Base-by-base conservation (phyloP, 2,329 filamentous ascomycete genomes). In the Zymoseptoria tritici region DNA sequence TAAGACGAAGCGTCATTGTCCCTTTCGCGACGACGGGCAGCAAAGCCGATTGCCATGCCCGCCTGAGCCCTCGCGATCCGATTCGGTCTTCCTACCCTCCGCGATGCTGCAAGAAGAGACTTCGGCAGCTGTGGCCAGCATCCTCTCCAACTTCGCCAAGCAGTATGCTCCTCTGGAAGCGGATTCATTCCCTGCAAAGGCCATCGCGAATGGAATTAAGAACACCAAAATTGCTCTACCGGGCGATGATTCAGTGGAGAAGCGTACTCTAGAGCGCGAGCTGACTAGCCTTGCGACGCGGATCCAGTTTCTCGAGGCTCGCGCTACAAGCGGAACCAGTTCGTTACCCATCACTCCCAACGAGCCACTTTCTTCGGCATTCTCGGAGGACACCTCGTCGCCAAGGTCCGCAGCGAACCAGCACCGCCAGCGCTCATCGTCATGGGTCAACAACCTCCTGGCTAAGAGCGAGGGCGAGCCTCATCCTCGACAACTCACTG, bases 231-330 rank as follows among this genome's bases (percentile, higher is more conserved):
- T 93, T 71, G 83, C 82, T 63, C 82, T 97, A 22, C 92, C 93
- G 13, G 94, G 94, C 60, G 82, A 84, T 60, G 83, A 91, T 60
- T 88, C 84, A 52, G 76, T 84, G 42, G 88, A 88, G 66, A 97
- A 97, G 78, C 81, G 83, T 66, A 82, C 82, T 31, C 84, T 97
- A 62, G 91, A 97, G 77, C 81, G 82, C 61, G 93, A 97, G 77
- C 83, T 99, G 60, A 84, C 87, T 55, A 87, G 89, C 58, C 83
- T 97, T 64, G 84, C 87, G 61, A 78, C 86, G 62, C 83, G 94
- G 66, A 85, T 97, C 67, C 88, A 91, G 65, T 85, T 87, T 65
- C 84, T 97, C 67, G 92, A 97, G 79, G 85, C 85, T 67, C 88
- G 88, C 76, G 88, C 89, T 65, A 80, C 81, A 56, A 76, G 76